Evolutionary conservation across 805 yeast species (phyloP).

Genomic region (Torulaspora indica): DNA sequence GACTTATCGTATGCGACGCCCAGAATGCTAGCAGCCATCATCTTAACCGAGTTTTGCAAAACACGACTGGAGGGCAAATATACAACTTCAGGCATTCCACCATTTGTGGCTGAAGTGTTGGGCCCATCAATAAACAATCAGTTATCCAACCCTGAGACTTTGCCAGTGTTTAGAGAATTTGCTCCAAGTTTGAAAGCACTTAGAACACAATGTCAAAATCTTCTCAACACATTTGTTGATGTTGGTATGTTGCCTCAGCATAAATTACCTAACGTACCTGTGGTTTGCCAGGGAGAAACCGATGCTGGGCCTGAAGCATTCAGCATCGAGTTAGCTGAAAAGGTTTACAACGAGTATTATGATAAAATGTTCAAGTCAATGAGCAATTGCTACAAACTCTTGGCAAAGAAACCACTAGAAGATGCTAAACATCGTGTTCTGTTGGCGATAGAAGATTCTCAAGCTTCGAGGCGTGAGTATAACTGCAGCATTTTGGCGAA

Average conservation of each 20-base stretch:
- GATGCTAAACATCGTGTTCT: conserved; percentile 69
- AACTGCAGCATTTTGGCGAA: conserved; percentile 62
- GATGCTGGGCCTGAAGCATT: conserved; percentile 95
- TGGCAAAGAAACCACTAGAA: conserved; percentile 66
- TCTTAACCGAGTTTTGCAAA: conserved; percentile 63
- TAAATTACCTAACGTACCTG: conserved; percentile 76
- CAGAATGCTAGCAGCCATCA: conserved; percentile 60
- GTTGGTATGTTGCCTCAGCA: conserved; percentile 66
- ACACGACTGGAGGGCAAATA: conserved; percentile 20
- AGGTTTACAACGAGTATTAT: conserved; percentile 58
- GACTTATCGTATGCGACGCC: conserved; percentile 74
- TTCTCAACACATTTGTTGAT: conserved; percentile 72
- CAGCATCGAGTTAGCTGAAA: conserved; percentile 70
- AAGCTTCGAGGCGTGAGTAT: conserved; percentile 46
- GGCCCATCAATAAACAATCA: conserved; percentile 39
- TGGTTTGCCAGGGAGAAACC: conserved; percentile 87
- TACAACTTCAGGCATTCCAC: conserved; percentile 23
- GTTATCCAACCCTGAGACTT: conserved; percentile 33
- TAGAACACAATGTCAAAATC: conserved; percentile 79
- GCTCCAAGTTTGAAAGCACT: conserved; percentile 82
- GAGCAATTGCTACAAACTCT: conserved; percentile 63
- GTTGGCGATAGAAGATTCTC: conserved; percentile 65
- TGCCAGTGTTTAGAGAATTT: conserved; percentile 65
- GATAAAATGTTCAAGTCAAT: conserved; percentile 59
- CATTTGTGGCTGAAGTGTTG: conserved; percentile 31